These are phyloP conservation scores for Alternaria atra DNA, from an alignment of 2,329 filamentous ascomycete genomes.

Conservation along the genomic window DNA sequence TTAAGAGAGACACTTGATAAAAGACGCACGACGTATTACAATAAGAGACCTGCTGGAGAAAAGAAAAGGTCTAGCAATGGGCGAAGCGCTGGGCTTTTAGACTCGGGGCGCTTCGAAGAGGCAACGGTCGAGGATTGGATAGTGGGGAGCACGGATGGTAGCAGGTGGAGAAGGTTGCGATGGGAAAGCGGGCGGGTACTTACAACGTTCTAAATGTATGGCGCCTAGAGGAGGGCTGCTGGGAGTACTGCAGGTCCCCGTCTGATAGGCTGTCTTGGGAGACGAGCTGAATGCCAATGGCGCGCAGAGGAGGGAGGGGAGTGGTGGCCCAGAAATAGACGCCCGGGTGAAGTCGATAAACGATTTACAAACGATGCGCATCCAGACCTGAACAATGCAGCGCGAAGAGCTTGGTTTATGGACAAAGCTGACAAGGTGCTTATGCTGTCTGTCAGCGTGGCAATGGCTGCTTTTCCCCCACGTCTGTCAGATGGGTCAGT, in stretches of 20 bases:
- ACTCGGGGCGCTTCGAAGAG: slow-evolving; percentile 50
- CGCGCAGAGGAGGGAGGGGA: slow-evolving; percentile 37
- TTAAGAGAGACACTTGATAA: slow-evolving; percentile 36
- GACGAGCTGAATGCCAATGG: slow-evolving; percentile 44
- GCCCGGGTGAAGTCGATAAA: slow-evolving; percentile 50
- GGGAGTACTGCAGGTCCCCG: slow-evolving; percentile 41
- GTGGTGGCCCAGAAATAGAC: slow-evolving; percentile 52
- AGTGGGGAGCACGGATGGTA: slow-evolving; percentile 39
- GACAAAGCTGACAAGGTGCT: slow-evolving; percentile 37
- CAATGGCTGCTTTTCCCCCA: slow-evolving; percentile 5
- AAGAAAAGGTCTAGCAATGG: slow-evolving; percentile 44
- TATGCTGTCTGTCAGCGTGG: slow-evolving; percentile 35
- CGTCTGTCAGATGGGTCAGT: slow-evolving; percentile 25
- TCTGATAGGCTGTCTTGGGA: slow-evolving; percentile 47
- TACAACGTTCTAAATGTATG: slow-evolving; percentile 51
- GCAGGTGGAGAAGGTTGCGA: slow-evolving; percentile 45
- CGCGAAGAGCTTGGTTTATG: slow-evolving; percentile 33
- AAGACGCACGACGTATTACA: slow-evolving; percentile 52
- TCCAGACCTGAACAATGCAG: slow-evolving; percentile 45
- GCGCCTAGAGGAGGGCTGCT: slow-evolving; percentile 44
- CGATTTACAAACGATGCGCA: slow-evolving; percentile 40
- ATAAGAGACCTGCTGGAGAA: slow-evolving; percentile 54
- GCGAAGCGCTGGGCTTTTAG: slow-evolving; percentile 53
- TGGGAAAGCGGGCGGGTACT: slow-evolving; percentile 51
- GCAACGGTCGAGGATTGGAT: slow-evolving; percentile 38